These are phyloP conservation scores for Talaromyces stipitatus DNA, from an alignment of 495 filamentous ascomycete species.

Conservation along the genomic window DNA sequence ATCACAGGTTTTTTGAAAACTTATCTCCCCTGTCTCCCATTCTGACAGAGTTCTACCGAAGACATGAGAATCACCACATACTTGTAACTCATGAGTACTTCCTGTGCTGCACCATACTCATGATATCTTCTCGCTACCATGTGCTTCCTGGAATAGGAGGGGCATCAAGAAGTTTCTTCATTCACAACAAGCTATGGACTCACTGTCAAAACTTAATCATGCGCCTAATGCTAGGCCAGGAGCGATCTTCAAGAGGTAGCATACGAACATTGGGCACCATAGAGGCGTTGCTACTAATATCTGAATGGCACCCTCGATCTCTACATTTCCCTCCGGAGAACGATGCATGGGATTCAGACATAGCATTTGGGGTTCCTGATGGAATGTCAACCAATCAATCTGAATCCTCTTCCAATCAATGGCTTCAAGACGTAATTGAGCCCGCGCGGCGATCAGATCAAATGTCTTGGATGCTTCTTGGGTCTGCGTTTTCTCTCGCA, in stretches of 20 bases:
- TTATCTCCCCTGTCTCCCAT: slow-evolving; percentile 46
- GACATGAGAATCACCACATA: slow-evolving; percentile 34
- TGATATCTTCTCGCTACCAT: slow-evolving; percentile 47
- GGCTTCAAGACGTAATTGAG: slow-evolving; percentile 43
- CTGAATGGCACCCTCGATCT: slow-evolving; percentile 49
- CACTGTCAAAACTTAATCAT: slow-evolving; percentile 45
- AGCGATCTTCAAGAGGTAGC: slow-evolving; percentile 36
- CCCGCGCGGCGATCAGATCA: slow-evolving; percentile 45
- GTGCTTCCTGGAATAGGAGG: slow-evolving; percentile 44
- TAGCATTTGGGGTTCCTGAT: slow-evolving; percentile 12
- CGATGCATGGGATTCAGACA: slow-evolving; percentile 41
- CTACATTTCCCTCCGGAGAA: slow-evolving; percentile 46
- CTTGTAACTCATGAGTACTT: slow-evolving; percentile 42
- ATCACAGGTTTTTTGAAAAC: slow-evolving; percentile 48
- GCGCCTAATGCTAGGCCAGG: slow-evolving; percentile 44
- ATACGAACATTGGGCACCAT: slow-evolving; percentile 43
- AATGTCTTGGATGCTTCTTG: slow-evolving; percentile 52
- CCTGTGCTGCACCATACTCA: slow-evolving; percentile 43
- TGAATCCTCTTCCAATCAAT: slow-evolving; percentile 23
- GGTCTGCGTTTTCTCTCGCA: slow-evolving; percentile 41
- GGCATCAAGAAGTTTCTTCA: slow-evolving; percentile 46
- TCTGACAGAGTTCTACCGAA: slow-evolving; percentile 42
- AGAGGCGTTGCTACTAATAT: slow-evolving; percentile 43
- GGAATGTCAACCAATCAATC: slow-evolving; percentile 3
- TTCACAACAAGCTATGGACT: slow-evolving; percentile 47